These are phyloP conservation scores for Termitomyces sp. DNA, from an alignment of 768 basidiomycete genomes.

Conservation along the genomic window DNA sequence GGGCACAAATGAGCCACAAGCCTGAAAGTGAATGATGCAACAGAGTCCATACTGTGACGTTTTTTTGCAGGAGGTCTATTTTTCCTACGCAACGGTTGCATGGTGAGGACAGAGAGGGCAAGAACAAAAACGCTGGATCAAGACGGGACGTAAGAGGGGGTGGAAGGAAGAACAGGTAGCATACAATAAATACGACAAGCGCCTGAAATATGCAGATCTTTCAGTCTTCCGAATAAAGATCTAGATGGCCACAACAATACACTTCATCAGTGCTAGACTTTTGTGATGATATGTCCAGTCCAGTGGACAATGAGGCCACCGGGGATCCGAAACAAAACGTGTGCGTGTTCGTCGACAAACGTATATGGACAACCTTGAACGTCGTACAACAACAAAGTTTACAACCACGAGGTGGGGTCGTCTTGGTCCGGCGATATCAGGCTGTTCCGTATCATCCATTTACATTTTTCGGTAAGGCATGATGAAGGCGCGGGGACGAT, in stretches of 20 bases:
- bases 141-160: not conserved
- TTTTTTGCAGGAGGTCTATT: conserved; percentile 26
- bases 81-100: conserved; percentile 22
- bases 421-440: conserved; percentile 22
- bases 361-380: conserved; percentile 19
- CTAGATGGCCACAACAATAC: conserved; percentile 9
- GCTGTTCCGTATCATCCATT: conserved; percentile 19
- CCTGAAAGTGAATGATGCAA: not conserved
- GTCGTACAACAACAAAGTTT: conserved; percentile 26
- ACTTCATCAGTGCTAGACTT: conserved; percentile 14
- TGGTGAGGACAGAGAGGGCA: conserved; percentile 7
- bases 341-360: conserved; percentile 14
- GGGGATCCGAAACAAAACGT: conserved; percentile 17
- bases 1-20: conserved; percentile 7
- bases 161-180: not conserved
- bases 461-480: conserved; percentile 29
- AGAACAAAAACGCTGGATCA: not conserved
- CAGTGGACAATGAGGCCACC: conserved; percentile 23
- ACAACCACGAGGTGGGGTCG: conserved; percentile 26
- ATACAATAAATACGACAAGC: conserved; percentile 5
- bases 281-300: conserved; percentile 5
- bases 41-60: conserved; percentile 29
- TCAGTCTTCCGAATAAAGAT: conserved; percentile 23
- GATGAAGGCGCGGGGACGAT: conserved; percentile 13
- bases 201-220: conserved; percentile 14